phyloP scores from a whole-genome alignment of 2,329 filamentous ascomycete species.

The Fusarium sp. region DNA sequence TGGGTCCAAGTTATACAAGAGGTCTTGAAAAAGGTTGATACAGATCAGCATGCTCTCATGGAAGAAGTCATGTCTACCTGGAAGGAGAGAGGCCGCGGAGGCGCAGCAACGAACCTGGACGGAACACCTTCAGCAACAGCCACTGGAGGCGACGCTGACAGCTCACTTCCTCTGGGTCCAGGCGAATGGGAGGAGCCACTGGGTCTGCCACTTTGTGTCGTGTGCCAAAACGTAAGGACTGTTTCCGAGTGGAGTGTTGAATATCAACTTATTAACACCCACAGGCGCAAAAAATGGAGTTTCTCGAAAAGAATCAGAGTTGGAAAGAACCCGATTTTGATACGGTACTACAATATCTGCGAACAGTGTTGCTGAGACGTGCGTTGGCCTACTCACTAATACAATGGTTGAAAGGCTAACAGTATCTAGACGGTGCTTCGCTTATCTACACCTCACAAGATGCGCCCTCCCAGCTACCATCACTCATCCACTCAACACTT shows the following conservation, averaged over 20 bases:
- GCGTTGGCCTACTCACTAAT: constrained; percentile 25
- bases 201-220: constrained; percentile 88
- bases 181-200: constrained; percentile 95
- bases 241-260: constrained; percentile 4
- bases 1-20: constrained; percentile 89
- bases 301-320: constrained; percentile 85
- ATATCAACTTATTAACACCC: constrained; percentile 39
- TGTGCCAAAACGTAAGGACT: constrained; percentile 87
- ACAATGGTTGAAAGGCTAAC: constrained; percentile 37
- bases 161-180: constrained; percentile 81
- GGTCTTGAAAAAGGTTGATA: constrained; percentile 78
- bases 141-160: constrained; percentile 69
- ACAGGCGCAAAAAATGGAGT: constrained; percentile 89
- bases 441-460: constrained; percentile 87
- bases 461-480: constrained; percentile 80
- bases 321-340: constrained; percentile 99
- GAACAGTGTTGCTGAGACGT: constrained; percentile 91
- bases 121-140: constrained; percentile 69
- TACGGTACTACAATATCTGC: constrained; percentile 91
- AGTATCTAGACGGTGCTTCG: constrained; percentile 77
- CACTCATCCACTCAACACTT: constrained; percentile 85
- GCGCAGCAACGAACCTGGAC: constrained; percentile 72
- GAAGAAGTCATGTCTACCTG: constrained; percentile 86
- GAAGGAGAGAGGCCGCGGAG: constrained; percentile 79
- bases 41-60: constrained; percentile 83